Evolutionary conservation across 2,329 filamentous ascomycete species (phyloP), one percentile per base, ranked within the genome.

Genomic region (Albophoma yamanashiensis): DNA sequence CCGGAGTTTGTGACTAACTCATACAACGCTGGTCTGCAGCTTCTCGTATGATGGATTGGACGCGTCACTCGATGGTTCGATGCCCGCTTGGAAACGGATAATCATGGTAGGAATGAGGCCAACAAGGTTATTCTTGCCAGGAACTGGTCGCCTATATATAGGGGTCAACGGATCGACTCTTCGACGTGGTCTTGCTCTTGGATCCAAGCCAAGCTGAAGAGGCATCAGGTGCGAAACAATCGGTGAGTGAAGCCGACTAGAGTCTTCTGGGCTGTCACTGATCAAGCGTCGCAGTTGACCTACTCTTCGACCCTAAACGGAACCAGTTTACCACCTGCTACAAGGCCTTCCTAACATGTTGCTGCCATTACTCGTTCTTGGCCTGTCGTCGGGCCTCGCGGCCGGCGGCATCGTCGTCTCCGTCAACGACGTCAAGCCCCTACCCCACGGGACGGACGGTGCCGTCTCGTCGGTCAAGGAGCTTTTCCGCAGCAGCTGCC

Each of bases 401-500:
- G 57, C 58, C 11, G 68, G 64, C 55, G 66, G 64, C 25, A 62
- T 73, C 47, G 68, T 66, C 17, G 59, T 73, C 11, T 43, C 58
- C n/a, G 57, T 73, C 34, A 62, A 62, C 38, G 55, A 67, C 8
- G 69, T 74, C 52, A 59, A 64, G 27, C 67, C 68, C 31, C 62
- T 73, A 2, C 67, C 70, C 4, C 64, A 72, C 22, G 58, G 61
- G 22, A 59, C 50, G 2, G 42, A 62, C 8, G 61, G 61, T 36
- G 62, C 63, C 8, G 71, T 69, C 43, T 65, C 61, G 7, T 71
- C 71, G 17, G 63, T 69, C 2, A 59, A 59, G 1, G 68, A 74
- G 22, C 67, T 74, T 8, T 70, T 73, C 57, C 61, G 60, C 4
- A 58, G 61, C 14, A 74, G 73, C 60, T 72, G 70, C 47, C 73